phyloP scores from a whole-genome alignment of 1,139 yeast species.

The Geotrichum candidum region DNA sequence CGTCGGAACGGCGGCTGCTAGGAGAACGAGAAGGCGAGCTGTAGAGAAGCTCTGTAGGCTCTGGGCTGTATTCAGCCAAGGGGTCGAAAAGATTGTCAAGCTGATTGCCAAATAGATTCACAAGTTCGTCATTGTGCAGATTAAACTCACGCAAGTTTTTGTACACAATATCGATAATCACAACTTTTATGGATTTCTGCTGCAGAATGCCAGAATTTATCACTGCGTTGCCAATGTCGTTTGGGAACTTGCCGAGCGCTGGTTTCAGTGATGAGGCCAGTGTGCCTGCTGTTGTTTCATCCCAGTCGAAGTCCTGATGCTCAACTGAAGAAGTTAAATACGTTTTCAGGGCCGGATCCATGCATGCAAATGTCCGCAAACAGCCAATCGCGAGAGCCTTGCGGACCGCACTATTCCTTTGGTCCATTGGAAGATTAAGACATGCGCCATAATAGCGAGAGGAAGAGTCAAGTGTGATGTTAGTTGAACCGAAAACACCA shows the following conservation, averaged over 20 bases:
- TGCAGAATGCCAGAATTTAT: conserved; percentile 55
- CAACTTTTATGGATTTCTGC: conserved; percentile 48
- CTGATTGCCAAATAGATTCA: conserved; percentile 72
- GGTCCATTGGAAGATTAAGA: conserved; percentile 52
- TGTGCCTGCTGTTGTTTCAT: conserved; percentile 77
- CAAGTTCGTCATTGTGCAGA: conserved; percentile 69
- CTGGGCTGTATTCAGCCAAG: conserved; percentile 84
- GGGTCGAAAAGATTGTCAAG: conserved; percentile 87
- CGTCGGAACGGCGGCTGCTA: conserved; percentile 25
- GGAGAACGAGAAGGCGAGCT: conserved; percentile 40
- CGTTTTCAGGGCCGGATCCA: conserved; percentile 35
- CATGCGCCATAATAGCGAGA: conserved; percentile 79
- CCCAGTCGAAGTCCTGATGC: conserved; percentile 36
- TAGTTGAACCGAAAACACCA: conserved; percentile 59
- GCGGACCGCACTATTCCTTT: conserved; percentile 55
- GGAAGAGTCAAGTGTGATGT: conserved; percentile 52
- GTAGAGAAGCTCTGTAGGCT: conserved; percentile 66
- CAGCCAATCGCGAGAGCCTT: conserved; percentile 71
- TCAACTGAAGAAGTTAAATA: conserved; percentile 12
- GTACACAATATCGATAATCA: conserved; percentile 69
- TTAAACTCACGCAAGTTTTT: conserved; percentile 46
- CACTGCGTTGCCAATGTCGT: conserved; percentile 50
- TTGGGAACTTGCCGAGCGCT: conserved; percentile 47
- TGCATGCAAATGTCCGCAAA: conserved; percentile 58
- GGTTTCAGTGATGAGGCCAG: conserved; percentile 58